Base-by-base conservation (phyloP, 2,329 filamentous ascomycete species). In the Chrysoporthe deuterocubensis region DNA sequence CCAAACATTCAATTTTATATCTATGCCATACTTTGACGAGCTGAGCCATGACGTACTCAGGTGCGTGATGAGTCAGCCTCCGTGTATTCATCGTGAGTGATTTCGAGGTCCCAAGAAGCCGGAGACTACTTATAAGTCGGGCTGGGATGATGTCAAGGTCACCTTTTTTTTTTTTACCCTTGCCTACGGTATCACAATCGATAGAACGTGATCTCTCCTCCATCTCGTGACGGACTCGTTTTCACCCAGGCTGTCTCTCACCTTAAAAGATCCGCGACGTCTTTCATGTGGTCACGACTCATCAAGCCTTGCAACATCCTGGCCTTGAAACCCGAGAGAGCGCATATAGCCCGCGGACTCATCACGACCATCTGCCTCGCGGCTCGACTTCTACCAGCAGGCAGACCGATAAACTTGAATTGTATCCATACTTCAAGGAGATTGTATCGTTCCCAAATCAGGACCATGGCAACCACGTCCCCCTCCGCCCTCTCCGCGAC, bases 391-490 rank as follows among this genome's bases (percentile, higher is more conserved):
- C 13, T 14, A 32, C 59, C 34, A 43, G 16, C 56, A 56, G 16
- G 21, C 58, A 6, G 11, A 13, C 44, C 37, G 42, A 37, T 40
- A 32, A 8, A 34, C 52, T n/a, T 21, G 16, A 26, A 44, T 18
- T 26, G 6, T n/a, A 34, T 14, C 26, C 14, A 61, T 21, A 46
- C 3, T 16, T 26, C 43, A 13, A n/a, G 42, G 14, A 34, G 11
- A 16, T 13, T 18, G 6, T 13, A n/a, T n/a, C 42, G 18, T 8
- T 18, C 21, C 40, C 34, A 46, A 32, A 65, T 56, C 32, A 70
- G 72, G 75, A 71, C 64, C 58, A 81, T 82, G 80, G 75, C 79
- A n/a, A 76, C 77, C 16, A 73, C 75, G 57, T 67, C 74, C 40
- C 56, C 69, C 2, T 74, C 73, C 42, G 75, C 75, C 37, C 60